These are phyloP conservation scores for Biancaea sappan DNA, from an alignment of 306 rosid genomes.

Conservation along the genomic window DNA sequence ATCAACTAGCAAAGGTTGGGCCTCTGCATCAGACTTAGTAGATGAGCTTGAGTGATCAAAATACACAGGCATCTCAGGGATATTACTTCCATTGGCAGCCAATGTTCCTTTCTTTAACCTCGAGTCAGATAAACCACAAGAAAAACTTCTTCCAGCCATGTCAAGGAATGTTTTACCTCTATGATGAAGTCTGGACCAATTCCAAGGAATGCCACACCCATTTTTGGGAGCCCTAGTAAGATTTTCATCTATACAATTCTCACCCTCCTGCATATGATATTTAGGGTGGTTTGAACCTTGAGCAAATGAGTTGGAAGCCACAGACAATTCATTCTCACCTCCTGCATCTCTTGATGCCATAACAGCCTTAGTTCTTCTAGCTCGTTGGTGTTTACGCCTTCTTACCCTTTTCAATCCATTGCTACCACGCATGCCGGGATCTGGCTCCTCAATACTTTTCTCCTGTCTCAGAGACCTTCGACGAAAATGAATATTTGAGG, in stretches of 20 bases:
- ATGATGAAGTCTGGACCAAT: conserved; percentile 95
- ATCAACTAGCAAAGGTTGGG: conserved; percentile 80
- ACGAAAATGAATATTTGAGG: conserved; percentile 63
- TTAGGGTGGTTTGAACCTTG: conserved; percentile 57
- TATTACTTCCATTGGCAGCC: conserved; percentile 56
- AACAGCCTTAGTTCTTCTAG: conserved; percentile 65
- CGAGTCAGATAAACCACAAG: conserved; percentile 91
- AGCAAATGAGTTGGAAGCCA: conserved; percentile 81
- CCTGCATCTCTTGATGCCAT: conserved; percentile 69
- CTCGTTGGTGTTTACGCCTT: conserved; percentile 66
- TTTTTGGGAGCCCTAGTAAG: conserved; percentile 79
- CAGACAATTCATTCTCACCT: conserved; percentile 78
- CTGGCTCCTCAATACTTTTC: conserved; percentile 60
- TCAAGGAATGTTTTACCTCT: conserved; percentile 87
- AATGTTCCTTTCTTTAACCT: conserved; percentile 64
- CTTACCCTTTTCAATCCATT: conserved; percentile 66
- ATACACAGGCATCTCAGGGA: conserved; percentile 59
- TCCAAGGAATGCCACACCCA: conserved; percentile 96
- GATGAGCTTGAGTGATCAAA: conserved; percentile 70
- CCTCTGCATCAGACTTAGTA: conserved; percentile 72
- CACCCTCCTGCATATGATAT: conserved; percentile 65
- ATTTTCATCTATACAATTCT: conserved; percentile 53
- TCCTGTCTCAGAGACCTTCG: conserved; percentile 56
- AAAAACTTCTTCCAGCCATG: conserved; percentile 86
- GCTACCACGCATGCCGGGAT: conserved; percentile 54